phyloP scores from a whole-genome alignment of 257 asterid genomes.

The Gentiana dahurica region DNA sequence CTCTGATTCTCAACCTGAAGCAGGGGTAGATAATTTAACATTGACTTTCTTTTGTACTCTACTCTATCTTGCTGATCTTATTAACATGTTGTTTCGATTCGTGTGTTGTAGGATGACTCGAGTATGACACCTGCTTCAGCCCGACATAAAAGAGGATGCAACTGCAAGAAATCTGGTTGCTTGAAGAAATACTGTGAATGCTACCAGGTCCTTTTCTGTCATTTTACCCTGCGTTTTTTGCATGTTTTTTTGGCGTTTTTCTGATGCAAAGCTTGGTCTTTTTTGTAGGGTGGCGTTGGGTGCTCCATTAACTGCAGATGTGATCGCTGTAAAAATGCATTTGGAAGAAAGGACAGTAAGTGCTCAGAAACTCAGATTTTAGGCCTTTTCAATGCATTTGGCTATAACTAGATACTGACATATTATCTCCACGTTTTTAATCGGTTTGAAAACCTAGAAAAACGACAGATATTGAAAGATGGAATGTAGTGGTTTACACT shows the following conservation, averaged over 20 bases:
- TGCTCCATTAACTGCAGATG: conserved; percentile 95
- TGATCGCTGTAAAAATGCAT: conserved; percentile 90
- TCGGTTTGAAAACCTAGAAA: background rate
- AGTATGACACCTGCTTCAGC: conserved; percentile 97
- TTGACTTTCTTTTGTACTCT: background rate
- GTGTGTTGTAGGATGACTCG: conserved; percentile 48
- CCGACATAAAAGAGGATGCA: conserved; percentile 97
- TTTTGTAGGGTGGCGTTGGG: conserved; percentile 80
- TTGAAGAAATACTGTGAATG: conserved; percentile 96
- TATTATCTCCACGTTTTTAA: too few relatives aligned
- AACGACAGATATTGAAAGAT: background rate
- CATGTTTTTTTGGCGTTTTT: conserved; percentile 5
- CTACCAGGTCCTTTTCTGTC: conserved; percentile 61
- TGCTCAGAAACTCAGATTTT: background rate
- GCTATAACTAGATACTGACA: too few relatives aligned
- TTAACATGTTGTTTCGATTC: background rate
- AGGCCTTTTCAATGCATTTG: too few relatives aligned
- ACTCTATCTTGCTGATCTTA: background rate
- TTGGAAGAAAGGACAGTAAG: conserved; percentile 86
- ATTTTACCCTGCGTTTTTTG: background rate
- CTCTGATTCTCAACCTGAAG: conserved; percentile 43
- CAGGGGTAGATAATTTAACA: conserved; percentile 31
- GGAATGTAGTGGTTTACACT: background rate
- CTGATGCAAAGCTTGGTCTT: conserved; percentile 20
- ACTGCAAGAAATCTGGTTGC: conserved; percentile 96